Conservation (phyloP, 139 green algal genomes). For the Chloropicon primus region DNA sequence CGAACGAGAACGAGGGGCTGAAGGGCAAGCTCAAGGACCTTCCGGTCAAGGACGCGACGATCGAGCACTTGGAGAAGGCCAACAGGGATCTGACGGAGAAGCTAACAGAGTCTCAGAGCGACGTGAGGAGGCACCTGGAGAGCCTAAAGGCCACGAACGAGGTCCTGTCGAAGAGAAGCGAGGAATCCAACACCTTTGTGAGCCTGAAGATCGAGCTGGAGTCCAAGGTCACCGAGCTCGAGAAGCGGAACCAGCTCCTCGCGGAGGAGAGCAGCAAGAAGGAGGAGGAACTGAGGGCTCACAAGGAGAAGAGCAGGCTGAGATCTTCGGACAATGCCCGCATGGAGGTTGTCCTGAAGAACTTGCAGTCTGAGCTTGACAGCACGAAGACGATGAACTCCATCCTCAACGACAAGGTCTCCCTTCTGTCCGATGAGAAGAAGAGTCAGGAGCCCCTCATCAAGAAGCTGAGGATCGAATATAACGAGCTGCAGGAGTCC, state of each 20-base stretch:
- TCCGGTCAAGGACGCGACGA: not conserved
- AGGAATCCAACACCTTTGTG: not conserved
- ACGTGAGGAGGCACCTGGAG: not conserved
- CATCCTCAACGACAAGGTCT: not conserved
- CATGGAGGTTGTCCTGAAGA: not conserved
- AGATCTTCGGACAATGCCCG: not conserved
- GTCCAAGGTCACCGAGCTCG: not conserved
- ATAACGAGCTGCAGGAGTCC: not conserved
- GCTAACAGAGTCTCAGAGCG: not conserved
- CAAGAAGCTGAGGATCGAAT: not conserved
- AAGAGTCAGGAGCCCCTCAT: not conserved
- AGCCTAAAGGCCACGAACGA: not conserved
- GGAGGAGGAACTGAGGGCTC: not conserved
- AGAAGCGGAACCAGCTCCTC: not conserved
- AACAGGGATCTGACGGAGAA: not conserved
- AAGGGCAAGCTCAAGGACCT: not conserved
- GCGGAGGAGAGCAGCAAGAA: not conserved
- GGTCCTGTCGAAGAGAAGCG: not conserved
- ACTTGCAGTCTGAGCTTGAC: not conserved
- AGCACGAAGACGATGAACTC: not conserved
- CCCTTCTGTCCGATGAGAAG: not conserved
- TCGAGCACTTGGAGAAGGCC: not conserved
- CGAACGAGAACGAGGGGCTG: not conserved
- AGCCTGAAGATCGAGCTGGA: slow-evolving; percentile 1
- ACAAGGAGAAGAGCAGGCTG: not conserved